Percentiles rank a stretch among this genome's conserved stretches.
These are phyloP conservation scores for Rubia tinctorum DNA, from an alignment of 305 asterid species.

Conservation along the genomic window DNA sequence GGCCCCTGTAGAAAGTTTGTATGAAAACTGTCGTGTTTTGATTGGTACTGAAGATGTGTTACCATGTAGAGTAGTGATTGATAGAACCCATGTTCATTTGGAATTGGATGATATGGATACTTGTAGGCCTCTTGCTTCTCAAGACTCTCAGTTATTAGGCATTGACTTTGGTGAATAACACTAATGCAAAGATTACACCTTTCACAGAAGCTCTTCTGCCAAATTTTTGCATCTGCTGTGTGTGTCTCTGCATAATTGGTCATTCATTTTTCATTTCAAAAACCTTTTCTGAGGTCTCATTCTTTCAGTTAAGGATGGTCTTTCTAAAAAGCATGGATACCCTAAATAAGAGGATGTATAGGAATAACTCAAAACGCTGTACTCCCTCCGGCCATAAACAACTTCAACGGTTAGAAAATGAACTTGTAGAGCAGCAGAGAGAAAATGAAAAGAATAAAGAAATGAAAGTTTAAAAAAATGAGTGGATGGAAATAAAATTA, in stretches of 20 bases:
- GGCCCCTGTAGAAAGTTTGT: slow-evolving; percentile 73
- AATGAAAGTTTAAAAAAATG: too few species aligned
- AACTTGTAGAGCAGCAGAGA: too few species aligned
- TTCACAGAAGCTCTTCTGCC: background rate
- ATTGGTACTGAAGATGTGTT: slow-evolving; percentile 40
- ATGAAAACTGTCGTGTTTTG: slow-evolving; percentile 54
- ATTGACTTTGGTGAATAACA: slow-evolving; percentile 52
- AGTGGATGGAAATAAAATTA: too few species aligned
- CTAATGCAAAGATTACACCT: slow-evolving; percentile 8
- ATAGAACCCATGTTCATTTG: slow-evolving; percentile 52
- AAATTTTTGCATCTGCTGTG: background rate
- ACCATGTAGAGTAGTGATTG: slow-evolving; percentile 63
- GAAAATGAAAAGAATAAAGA: too few species aligned
- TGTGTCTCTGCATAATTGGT: background rate
- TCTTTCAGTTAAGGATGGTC: too few species aligned
- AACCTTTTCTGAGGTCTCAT: too few species aligned
- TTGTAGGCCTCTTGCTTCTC: slow-evolving; percentile 29
- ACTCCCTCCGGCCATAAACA: too few species aligned
- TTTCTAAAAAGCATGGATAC: too few species aligned
- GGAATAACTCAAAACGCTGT: too few species aligned
- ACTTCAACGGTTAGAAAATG: too few species aligned
- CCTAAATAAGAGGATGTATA: too few species aligned
- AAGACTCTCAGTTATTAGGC: slow-evolving; percentile 44
- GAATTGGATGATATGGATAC: slow-evolving; percentile 51
- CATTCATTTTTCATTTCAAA: background rate